Evolutionary conservation across 306 rosid genomes (phyloP).

Genomic region (Malus fusca): DNA sequence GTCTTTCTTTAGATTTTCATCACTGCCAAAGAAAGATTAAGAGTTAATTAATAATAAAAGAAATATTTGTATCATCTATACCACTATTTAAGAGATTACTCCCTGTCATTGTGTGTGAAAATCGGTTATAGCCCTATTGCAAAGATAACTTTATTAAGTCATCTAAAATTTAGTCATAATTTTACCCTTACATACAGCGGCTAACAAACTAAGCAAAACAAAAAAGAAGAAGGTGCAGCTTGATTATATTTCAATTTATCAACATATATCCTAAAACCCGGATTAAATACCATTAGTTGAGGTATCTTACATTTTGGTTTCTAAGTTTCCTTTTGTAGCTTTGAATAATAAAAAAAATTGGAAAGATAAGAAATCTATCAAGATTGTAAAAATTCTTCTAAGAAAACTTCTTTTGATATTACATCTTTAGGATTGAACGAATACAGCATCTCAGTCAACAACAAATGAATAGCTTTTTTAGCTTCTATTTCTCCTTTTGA

Average conservation of each 20-base stretch:
- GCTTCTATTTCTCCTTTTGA: not conserved
- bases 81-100: not conserved
- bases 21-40: constrained; percentile 62
- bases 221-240: not conserved
- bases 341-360: no score
- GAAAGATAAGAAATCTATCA: not conserved
- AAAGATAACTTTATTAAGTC: not conserved
- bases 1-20: constrained; percentile 83
- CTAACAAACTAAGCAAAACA: not conserved
- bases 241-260: not conserved
- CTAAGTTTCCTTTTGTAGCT: not conserved
- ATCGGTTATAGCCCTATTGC: no score
- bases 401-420: not conserved
- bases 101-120: not conserved
- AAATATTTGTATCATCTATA: not conserved
- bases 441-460: not conserved
- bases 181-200: not conserved
- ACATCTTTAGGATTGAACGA: no score
- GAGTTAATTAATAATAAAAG: constrained; percentile 26
- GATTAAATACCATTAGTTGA: not conserved
- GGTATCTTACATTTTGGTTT: not conserved
- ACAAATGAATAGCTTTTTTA: not conserved
- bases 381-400: not conserved
- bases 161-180: not conserved
- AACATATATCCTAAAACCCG: not conserved